A percentile compares a stretch with the other conserved stretches of the same genome.
phyloP scores from a whole-genome alignment of 192 early-diverging fungal species.

The Entomortierella lignicola region DNA sequence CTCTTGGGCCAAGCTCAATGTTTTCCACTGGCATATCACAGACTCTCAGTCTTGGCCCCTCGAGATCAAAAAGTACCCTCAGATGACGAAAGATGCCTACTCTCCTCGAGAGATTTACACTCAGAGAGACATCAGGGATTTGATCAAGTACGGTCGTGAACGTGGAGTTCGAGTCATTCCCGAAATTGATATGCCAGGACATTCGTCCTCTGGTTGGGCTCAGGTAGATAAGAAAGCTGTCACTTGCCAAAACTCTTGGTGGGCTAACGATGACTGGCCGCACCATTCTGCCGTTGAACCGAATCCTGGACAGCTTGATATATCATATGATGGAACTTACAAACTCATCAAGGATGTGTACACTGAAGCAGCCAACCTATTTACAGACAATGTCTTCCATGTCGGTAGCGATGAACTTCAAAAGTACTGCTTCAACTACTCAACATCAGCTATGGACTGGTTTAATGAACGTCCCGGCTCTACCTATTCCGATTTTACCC shows the following conservation, averaged over 20 bases:
- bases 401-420: slow-evolving; percentile 83
- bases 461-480: slow-evolving; percentile 44
- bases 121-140: slow-evolving; percentile 68
- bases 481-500: slow-evolving; percentile 54
- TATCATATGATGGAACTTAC: slow-evolving; percentile 68
- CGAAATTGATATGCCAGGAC: slow-evolving; percentile 89
- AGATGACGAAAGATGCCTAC: slow-evolving; percentile 78
- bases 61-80: slow-evolving; percentile 69
- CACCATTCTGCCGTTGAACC: slow-evolving; percentile 75
- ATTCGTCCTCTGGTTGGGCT: slow-evolving; percentile 66
- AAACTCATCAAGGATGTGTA: slow-evolving; percentile 69
- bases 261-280: slow-evolving; percentile 66
- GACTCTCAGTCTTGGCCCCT: slow-evolving; percentile 82
- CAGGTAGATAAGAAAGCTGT: slow-evolving; percentile 68
- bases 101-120: slow-evolving; percentile 72
- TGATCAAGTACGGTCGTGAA: slow-evolving; percentile 76
- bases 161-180: slow-evolving; percentile 88
- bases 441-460: slow-evolving; percentile 57
- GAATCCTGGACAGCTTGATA: slow-evolving; percentile 85
- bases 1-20: slow-evolving; percentile 80
- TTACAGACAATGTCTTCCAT: slow-evolving; percentile 81
- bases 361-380: slow-evolving; percentile 66
- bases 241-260: slow-evolving; percentile 70
- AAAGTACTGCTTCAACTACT: slow-evolving; percentile 72
- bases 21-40: slow-evolving; percentile 81